Percentiles rank a stretch among this genome's conserved stretches.
These are phyloP conservation scores for Hansenula lynferdii DNA, from an alignment of 1,139 yeast genomes.

Conservation along the genomic window DNA sequence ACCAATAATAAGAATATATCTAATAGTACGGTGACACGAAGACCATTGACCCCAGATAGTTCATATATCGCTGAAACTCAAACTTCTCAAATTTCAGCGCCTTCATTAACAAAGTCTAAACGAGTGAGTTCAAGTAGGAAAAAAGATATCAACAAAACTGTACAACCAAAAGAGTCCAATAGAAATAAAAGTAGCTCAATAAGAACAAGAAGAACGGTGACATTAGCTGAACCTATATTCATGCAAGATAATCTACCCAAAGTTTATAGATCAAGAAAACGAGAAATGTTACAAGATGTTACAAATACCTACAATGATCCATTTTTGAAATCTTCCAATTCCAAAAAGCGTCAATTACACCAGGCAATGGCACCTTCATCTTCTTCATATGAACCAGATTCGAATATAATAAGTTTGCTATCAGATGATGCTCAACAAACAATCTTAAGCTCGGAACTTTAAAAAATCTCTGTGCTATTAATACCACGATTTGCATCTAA, in stretches of 20 bases:
- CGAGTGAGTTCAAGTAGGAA: too few species aligned
- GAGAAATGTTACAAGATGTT: neutral
- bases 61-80: neutral
- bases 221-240: neutral
- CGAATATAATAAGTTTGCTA: conserved; percentile 6
- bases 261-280: neutral
- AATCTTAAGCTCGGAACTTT: neutral
- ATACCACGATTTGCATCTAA: conserved; percentile 28
- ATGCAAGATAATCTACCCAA: neutral
- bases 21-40: neutral
- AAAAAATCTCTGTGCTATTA: conserved; percentile 2
- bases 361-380: neutral
- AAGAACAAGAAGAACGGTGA: neutral
- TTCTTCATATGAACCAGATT: neutral
- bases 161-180: too few species aligned
- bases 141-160: neutral
- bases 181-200: too few species aligned
- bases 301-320: too few species aligned
- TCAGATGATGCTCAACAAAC: conserved; percentile 9
- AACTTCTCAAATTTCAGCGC: too few species aligned
- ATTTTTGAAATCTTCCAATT: too few species aligned
- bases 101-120: too few species aligned
- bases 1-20: neutral
- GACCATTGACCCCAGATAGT: neutral
- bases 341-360: neutral